A percentile compares a stretch with the other conserved stretches of the same genome.
These are phyloP conservation scores for Ustilago crameri DNA, from an alignment of 1,284 basidiomycete species.

Conservation along the genomic window DNA sequence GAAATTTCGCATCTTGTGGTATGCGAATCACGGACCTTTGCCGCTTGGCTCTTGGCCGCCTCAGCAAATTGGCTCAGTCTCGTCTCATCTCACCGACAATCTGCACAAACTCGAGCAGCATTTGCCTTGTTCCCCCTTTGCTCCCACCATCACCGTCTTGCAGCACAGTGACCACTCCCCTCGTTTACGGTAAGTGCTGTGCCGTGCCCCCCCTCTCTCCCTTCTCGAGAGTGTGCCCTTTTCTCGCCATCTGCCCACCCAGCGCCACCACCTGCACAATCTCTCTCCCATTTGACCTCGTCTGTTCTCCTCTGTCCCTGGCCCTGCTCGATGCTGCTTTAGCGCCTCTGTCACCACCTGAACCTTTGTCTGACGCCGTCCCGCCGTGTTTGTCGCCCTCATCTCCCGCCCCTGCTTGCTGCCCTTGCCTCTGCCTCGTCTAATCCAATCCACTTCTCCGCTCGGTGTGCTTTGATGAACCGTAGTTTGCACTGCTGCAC, in stretches of 20 bases:
- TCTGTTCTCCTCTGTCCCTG: neutral
- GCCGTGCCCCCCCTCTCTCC: conserved; percentile 1
- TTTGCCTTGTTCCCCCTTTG: conserved; percentile 13
- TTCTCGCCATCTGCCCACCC: conserved; percentile 8
- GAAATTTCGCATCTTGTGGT: too few relatives aligned
- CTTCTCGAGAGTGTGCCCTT: neutral
- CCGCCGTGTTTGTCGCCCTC: neutral
- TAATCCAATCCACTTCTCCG: neutral
- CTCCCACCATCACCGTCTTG: conserved; percentile 29
- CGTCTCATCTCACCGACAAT: conserved; percentile 14
- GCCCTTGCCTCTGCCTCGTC: neutral
- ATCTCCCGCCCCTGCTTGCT: neutral
- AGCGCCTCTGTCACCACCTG: conserved; percentile 7
- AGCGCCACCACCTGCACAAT: conserved; percentile 12
- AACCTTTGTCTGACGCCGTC: conserved; percentile 3
- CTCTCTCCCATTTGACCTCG: conserved; percentile 5
- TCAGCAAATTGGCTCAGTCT: neutral
- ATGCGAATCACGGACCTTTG: too few relatives aligned
- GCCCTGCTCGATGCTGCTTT: neutral
- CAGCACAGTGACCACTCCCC: conserved; percentile 4
- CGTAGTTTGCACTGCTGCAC: conserved; percentile 4
- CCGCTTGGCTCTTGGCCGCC: neutral
- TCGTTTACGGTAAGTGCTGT: conserved; percentile 11
- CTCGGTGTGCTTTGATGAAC: neutral
- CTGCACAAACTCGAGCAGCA: conserved; percentile 17